A percentile compares a stretch with the other conserved stretches of the same genome.
phyloP scores from a whole-genome alignment of 768 basidiomycete genomes.

The Cantharellus anzutake region DNA sequence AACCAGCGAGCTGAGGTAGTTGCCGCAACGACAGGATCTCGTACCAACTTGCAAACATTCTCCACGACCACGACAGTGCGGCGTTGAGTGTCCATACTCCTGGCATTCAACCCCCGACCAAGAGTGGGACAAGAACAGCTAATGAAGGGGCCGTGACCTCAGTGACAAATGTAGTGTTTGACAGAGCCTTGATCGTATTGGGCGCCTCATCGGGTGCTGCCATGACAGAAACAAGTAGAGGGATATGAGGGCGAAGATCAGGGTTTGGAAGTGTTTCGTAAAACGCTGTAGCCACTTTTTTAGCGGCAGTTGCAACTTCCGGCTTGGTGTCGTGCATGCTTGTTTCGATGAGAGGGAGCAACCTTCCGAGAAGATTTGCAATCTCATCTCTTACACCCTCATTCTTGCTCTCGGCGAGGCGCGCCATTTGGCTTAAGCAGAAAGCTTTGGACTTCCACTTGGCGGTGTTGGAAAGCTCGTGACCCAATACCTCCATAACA shows the following conservation, averaged over 20 bases:
- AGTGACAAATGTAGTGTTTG: slow-evolving; percentile 89
- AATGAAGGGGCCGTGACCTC: slow-evolving; percentile 94
- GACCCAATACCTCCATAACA: slow-evolving; percentile 11
- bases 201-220: slow-evolving; percentile 66
- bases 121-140: slow-evolving; percentile 83
- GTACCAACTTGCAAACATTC: slow-evolving; percentile 93
- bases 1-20: slow-evolving; percentile 70
- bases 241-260: slow-evolving; percentile 78
- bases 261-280: slow-evolving; percentile 86
- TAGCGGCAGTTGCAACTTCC: slow-evolving; percentile 75
- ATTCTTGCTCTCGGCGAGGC: slow-evolving; percentile 30
- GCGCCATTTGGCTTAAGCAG: slow-evolving; percentile 68
- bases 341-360: slow-evolving; percentile 70
- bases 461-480: slow-evolving; percentile 39
- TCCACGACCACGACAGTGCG: slow-evolving; percentile 88
- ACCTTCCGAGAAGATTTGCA: slow-evolving; percentile 60
- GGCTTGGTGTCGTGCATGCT: slow-evolving; percentile 95
- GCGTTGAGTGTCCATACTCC: slow-evolving; percentile 91
- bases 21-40: slow-evolving; percentile 73
- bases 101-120: slow-evolving; percentile 85
- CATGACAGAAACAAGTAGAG: slow-evolving; percentile 87
- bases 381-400: slow-evolving; percentile 50
- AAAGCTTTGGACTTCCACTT: slow-evolving; percentile 96
- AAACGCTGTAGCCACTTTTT: slow-evolving; percentile 76
- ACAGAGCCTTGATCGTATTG: slow-evolving; percentile 85